Conservation (phyloP, 2,329 filamentous ascomycete species). For the Colletotrichum liriopes region DNA sequence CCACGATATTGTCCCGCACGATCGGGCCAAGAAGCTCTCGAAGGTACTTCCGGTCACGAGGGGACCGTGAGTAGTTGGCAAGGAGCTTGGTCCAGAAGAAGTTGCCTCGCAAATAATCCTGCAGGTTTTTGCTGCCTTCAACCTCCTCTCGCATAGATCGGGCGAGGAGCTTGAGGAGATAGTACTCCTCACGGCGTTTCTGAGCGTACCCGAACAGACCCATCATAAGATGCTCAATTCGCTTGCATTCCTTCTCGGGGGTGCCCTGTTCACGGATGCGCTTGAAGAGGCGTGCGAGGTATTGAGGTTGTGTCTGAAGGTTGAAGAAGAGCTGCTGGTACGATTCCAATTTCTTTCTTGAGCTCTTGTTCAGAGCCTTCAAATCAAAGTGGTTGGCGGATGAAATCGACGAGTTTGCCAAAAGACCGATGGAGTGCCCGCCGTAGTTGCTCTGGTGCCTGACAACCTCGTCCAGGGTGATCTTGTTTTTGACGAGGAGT, state of each 20-base stretch:
- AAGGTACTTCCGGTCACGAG: slow-evolving; percentile 92
- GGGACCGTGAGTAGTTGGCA: slow-evolving; percentile 89
- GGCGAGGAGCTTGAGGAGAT: slow-evolving; percentile 89
- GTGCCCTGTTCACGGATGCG: slow-evolving; percentile 86
- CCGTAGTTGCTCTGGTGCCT: slow-evolving; percentile 97
- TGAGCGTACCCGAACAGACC: slow-evolving; percentile 97
- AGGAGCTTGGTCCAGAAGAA: slow-evolving; percentile 95
- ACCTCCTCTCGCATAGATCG: slow-evolving; percentile 90
- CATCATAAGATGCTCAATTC: slow-evolving; percentile 95
- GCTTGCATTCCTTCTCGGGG: slow-evolving; percentile 92
- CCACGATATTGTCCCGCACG: slow-evolving; percentile 92
- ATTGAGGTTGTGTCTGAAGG: slow-evolving; percentile 95
- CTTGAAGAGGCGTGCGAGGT: slow-evolving; percentile 90
- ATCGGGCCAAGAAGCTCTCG: slow-evolving; percentile 88
- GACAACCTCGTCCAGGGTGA: slow-evolving; percentile 97
- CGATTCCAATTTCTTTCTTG: slow-evolving; percentile 92
- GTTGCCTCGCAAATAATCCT: slow-evolving; percentile 90
- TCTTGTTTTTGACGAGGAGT: slow-evolving; percentile 98
- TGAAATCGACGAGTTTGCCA: slow-evolving; percentile 90
- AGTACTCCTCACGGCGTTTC: slow-evolving; percentile 97
- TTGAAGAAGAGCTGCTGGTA: slow-evolving; percentile 99
- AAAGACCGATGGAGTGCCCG: slow-evolving; percentile 85
- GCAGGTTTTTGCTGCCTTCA: slow-evolving; percentile 78
- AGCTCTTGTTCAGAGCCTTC: slow-evolving; percentile 97
- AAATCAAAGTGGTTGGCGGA: slow-evolving; percentile 95